Evolutionary conservation across 2,329 filamentous ascomycete species (phyloP), one percentile per base, ranked within the genome.

Genomic region (Aplosporella prunicola): DNA sequence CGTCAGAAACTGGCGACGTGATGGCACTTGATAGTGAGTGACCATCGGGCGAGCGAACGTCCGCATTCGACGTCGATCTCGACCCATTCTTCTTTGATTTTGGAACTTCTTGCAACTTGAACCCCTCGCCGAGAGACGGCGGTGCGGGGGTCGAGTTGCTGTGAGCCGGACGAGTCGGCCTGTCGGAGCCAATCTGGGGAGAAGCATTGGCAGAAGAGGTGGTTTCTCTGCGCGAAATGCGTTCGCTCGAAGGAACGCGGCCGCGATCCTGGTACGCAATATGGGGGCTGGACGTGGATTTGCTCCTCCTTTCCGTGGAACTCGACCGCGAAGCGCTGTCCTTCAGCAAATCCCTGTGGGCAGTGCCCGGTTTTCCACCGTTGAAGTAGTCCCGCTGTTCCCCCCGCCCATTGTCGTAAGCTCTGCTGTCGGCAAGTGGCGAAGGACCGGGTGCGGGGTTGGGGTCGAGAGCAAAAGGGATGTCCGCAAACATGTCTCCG

Each of bases 231-330:
- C 60, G 55, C 16, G 67, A 61, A 31, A 72, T 66, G 3, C 35
- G 35, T 13, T 38, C 35, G 5, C 77, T 74, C 1, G 78, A 78
- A 4, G 70, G 61, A 43, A 76, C 71, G 29, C 82, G 74, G 2
- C 76, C 76, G 59, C 88, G 91, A 51, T 93, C 85, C 56, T 93
- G 86, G 55, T 87, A 93, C 15, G 86, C 82, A 50, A 93, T 93
- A 52, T 94, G 87, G n/a, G 87, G 85, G 11, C 84, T 87, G 5
- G 38, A 40, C 2, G 78, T 42, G 52, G 62, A 48, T 23, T 51
- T 51, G 9, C 39, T 32, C n/a, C 40, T 36, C 22, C 64, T 56
- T 45, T 69, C 66, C 11, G 58, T 57, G 4, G 66, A 70, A 4
- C 56, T 59, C 11, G 66, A 67, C 31, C 66, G 55, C 9, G 66